Evolutionary conservation across 371 early-diverging fungal species (phyloP).

Genomic region (Rhizopus microsporus): DNA sequence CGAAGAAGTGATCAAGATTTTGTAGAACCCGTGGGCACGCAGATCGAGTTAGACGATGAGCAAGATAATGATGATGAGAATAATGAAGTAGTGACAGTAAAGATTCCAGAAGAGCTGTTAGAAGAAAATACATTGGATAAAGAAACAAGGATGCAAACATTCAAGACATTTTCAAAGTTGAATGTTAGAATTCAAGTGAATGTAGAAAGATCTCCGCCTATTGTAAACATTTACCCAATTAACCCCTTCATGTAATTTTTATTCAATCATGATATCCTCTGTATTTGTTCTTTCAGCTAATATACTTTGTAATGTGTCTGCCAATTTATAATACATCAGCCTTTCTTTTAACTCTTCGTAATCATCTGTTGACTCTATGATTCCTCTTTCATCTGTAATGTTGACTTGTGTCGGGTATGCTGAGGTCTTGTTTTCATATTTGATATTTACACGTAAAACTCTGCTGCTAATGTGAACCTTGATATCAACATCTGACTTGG

Average conservation of each 20-base stretch:
- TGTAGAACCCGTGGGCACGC: slow-evolving; percentile 7
- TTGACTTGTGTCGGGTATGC: slow-evolving; percentile 8
- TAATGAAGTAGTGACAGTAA: slow-evolving; percentile 12
- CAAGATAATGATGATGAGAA: slow-evolving; percentile 23
- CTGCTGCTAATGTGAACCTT: neutral
- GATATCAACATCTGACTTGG: neutral
- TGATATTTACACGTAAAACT: neutral
- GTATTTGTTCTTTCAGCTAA: neutral
- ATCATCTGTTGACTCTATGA: neutral
- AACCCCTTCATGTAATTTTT: slow-evolving; percentile 29
- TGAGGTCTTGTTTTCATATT: slow-evolving; percentile 4
- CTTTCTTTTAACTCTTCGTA: neutral
- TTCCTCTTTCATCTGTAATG: slow-evolving; percentile 5
- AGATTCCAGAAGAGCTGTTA: slow-evolving; percentile 15
- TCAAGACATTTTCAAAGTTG: slow-evolving; percentile 31
- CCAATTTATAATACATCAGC: neutral
- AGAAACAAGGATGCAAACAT: slow-evolving; percentile 24
- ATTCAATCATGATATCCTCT: neutral
- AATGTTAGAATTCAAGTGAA: slow-evolving; percentile 35
- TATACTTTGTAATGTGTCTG: neutral
- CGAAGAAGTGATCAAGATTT: slow-evolving; percentile 13
- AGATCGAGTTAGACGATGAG: slow-evolving; percentile 25
- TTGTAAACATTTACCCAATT: slow-evolving; percentile 38
- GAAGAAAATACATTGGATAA: slow-evolving; percentile 18
- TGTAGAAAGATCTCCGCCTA: slow-evolving; percentile 37